These are phyloP conservation scores for Globisporangium viniferum DNA, from an alignment of 352 stramenopile genomes.

Conservation along the genomic window DNA sequence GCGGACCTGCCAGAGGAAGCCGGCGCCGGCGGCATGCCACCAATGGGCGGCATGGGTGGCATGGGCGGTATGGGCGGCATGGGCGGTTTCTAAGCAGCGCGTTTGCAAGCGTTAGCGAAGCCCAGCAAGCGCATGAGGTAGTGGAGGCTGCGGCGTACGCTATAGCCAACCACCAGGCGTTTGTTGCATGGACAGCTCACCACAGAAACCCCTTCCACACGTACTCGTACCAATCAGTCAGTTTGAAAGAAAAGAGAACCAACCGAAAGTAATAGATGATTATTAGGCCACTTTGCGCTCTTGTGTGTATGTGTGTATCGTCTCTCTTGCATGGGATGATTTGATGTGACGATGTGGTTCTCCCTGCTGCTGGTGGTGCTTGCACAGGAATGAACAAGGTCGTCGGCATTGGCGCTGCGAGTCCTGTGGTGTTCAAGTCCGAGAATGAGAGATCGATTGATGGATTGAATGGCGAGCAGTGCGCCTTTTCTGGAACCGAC, in stretches of 20 bases:
- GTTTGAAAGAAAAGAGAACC: constrained; percentile 15
- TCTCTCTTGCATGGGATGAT: too few relatives aligned
- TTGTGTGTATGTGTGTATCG: not conserved
- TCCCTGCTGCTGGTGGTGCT: too few relatives aligned
- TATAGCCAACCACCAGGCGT: not conserved
- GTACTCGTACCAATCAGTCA: constrained; percentile 7
- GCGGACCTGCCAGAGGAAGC: constrained; percentile 93
- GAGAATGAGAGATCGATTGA: not conserved
- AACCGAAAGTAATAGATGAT: constrained; percentile 43
- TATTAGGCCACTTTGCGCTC: constrained; percentile 21
- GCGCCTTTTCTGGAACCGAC: too few relatives aligned
- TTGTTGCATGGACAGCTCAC: not conserved
- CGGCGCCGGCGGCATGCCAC: constrained; percentile 36
- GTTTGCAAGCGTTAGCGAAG: not conserved
- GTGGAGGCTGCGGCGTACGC: not conserved
- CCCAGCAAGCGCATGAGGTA: not conserved
- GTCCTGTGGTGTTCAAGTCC: not conserved
- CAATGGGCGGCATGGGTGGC: constrained; percentile 82
- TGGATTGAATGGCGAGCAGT: not conserved
- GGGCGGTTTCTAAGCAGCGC: constrained; percentile 53
- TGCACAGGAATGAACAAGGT: too few relatives aligned
- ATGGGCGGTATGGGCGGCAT: constrained; percentile 81
- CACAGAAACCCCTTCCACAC: not conserved
- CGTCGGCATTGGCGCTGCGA: too few relatives aligned
- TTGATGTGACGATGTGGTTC: too few relatives aligned